phyloP scores from a whole-genome alignment of 2,329 filamentous ascomycete genomes.

The Geoglossum cookeanum region DNA sequence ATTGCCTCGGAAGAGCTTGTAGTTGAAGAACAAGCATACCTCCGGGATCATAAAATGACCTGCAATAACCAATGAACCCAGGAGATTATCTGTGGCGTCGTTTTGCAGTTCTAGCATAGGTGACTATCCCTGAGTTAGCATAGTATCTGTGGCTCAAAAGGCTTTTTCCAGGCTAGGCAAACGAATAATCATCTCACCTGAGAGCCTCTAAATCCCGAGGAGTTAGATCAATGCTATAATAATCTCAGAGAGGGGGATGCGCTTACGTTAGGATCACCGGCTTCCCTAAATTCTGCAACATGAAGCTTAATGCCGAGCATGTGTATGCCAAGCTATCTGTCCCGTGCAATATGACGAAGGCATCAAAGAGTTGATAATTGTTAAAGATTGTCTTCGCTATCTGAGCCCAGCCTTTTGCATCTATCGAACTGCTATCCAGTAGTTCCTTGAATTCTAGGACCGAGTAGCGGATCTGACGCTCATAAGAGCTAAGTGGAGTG shows the following conservation, averaged over 20 bases:
- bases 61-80: slow-evolving; percentile 74
- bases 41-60: slow-evolving; percentile 87
- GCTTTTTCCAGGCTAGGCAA: neutral
- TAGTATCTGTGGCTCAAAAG: neutral
- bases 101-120: slow-evolving; percentile 83
- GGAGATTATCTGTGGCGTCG: slow-evolving; percentile 77
- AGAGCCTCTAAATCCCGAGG: neutral
- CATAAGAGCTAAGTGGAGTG: slow-evolving; percentile 63
- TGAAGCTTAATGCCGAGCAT: slow-evolving; percentile 77
- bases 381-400: slow-evolving; percentile 62
- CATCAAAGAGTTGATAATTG: slow-evolving; percentile 79
- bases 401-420: slow-evolving; percentile 67
- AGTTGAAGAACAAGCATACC: slow-evolving; percentile 86
- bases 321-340: slow-evolving; percentile 84
- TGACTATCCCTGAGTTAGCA: slow-evolving; percentile 42
- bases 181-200: neutral
- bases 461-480: slow-evolving; percentile 63
- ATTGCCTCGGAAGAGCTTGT: slow-evolving; percentile 77
- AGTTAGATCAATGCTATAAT: neutral
- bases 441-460: slow-evolving; percentile 70
- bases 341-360: slow-evolving; percentile 78
- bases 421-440: slow-evolving; percentile 79
- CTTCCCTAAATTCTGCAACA: slow-evolving; percentile 80
- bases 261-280: slow-evolving; percentile 63
- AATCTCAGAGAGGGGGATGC: slow-evolving; percentile 13